Conservation (phyloP, 208 protist species). For the Leishmania martiniquensis region DNA sequence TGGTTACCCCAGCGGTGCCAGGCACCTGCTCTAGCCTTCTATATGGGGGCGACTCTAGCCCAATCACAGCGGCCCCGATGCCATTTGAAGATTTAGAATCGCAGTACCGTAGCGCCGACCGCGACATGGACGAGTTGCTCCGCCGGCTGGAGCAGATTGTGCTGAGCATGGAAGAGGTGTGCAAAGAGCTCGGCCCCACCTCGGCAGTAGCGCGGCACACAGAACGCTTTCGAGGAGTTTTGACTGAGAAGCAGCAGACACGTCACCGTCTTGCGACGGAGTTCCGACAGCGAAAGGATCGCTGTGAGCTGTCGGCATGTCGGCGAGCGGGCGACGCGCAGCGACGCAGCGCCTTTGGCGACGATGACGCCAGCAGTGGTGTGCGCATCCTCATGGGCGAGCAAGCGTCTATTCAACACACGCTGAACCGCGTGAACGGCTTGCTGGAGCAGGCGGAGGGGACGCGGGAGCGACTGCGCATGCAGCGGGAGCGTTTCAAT, state of each 20-base stretch:
- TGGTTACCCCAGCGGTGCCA: constrained; percentile 5
- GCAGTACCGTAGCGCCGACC: constrained; percentile 24
- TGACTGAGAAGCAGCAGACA: constrained; percentile 56
- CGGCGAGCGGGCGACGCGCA: constrained; percentile 29
- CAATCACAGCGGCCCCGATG: background rate
- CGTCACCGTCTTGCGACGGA: constrained; percentile 45
- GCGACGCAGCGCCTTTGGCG: constrained; percentile 9
- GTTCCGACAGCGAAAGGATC: constrained; percentile 58
- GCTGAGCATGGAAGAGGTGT: constrained; percentile 33
- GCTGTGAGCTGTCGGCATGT: constrained; percentile 57
- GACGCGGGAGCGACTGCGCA: constrained; percentile 56
- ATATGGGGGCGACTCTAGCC: background rate
- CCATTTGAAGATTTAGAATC: constrained; percentile 25
- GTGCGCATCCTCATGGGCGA: constrained; percentile 80
- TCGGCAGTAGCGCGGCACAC: constrained; percentile 46
- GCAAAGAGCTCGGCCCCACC: constrained; percentile 26
- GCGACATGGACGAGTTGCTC: constrained; percentile 32
- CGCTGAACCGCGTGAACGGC: constrained; percentile 54
- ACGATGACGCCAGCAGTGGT: constrained; percentile 36
- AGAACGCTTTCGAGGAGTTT: constrained; percentile 64
- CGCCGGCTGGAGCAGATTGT: constrained; percentile 32
- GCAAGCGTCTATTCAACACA: constrained; percentile 76
- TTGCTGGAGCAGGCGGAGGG: constrained; percentile 68
- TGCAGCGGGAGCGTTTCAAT: constrained; percentile 75
- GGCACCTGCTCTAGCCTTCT: constrained; percentile 1